Base-by-base conservation (phyloP, 164 flowering plant species). In the Tetrastigma voinierianum region DNA sequence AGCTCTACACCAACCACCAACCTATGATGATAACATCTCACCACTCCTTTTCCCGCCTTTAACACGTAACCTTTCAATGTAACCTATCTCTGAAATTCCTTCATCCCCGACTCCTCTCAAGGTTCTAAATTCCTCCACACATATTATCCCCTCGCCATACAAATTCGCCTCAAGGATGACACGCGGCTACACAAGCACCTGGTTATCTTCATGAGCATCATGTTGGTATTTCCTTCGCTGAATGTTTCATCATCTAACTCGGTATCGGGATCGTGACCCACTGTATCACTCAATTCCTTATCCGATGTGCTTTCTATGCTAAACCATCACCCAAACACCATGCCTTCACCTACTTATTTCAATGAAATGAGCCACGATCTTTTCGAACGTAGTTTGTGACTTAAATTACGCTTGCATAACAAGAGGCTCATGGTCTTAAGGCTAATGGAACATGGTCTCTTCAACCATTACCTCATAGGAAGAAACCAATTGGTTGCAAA, bases 281-380 rank as follows among this genome's bases (percentile, higher is more conserved):
- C 40, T 7, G 56, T 53, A 65, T 53, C 15, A 17, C 54, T 55
- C 15, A n/a, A 66, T 52, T 52, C 61, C 1, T 43, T 66, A 18
- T 55, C 52, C 56, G 61, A 44, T 66, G 51, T 55, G 15, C 68
- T 46, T 55, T 66, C 61, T 64, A 64, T 64, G 47, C 13, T 51
- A 15, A n/a, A 17, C 12, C 32, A 23, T 64, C 46, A 23, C 7
- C 61, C 49, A 57, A 13, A 32, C 73, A 70, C 51, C 64, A 16
- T 57, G 68, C 73, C 21, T 70, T 70, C 52, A 64, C 73, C 73
- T 59, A 20, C n/a, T n/a, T 18, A 6, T 59, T 60, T 67, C 51
- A 24, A 40, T 11, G 43, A 48, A 49, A 67, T 9, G 43, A 67
- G 19, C 65, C 65, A 55, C 40, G 9, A 15, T 66, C 61, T 2